These are phyloP conservation scores for Antarctomyces pellizariae DNA, from an alignment of 495 filamentous ascomycete genomes.

Conservation along the genomic window DNA sequence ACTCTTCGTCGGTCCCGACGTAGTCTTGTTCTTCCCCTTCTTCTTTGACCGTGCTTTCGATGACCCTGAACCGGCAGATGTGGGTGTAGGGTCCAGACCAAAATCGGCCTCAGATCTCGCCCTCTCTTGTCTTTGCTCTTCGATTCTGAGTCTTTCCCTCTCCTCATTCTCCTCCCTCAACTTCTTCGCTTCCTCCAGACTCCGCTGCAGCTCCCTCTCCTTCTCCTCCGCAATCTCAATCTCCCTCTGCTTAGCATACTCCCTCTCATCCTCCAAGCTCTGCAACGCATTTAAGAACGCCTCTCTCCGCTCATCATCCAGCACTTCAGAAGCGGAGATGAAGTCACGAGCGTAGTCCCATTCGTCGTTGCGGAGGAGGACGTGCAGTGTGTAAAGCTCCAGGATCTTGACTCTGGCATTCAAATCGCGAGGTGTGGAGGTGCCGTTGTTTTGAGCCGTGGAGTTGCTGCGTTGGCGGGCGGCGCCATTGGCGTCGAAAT, in stretches of 20 bases:
- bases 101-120: conserved; percentile 29
- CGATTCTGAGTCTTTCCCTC: conserved; percentile 20
- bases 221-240: conserved; percentile 39
- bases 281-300: conserved; percentile 56
- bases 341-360: conserved; percentile 91
- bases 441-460: conserved; percentile 25
- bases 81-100: conserved; percentile 21
- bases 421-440: conserved; percentile 56
- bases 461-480: conserved; percentile 13
- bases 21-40: conserved; percentile 14
- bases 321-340: conserved; percentile 54
- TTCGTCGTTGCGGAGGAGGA: conserved; percentile 71
- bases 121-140: conserved; percentile 13
- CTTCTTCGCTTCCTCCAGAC: conserved; percentile 33
- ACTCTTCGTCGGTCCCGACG: conserved; percentile 12
- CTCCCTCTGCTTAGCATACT: conserved; percentile 34
- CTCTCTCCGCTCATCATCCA: conserved; percentile 83
- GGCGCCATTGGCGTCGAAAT: conserved; percentile 18
- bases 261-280: conserved; percentile 47
- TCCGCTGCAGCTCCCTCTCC: conserved; percentile 30
- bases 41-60: conserved; percentile 18
- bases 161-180: conserved; percentile 28
- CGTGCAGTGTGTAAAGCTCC: conserved; percentile 82
- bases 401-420: conserved; percentile 63
- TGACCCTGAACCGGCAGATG: conserved; percentile 2